phyloP scores from a whole-genome alignment of 176 grass and related monocot species.

The Musa beccarii region DNA sequence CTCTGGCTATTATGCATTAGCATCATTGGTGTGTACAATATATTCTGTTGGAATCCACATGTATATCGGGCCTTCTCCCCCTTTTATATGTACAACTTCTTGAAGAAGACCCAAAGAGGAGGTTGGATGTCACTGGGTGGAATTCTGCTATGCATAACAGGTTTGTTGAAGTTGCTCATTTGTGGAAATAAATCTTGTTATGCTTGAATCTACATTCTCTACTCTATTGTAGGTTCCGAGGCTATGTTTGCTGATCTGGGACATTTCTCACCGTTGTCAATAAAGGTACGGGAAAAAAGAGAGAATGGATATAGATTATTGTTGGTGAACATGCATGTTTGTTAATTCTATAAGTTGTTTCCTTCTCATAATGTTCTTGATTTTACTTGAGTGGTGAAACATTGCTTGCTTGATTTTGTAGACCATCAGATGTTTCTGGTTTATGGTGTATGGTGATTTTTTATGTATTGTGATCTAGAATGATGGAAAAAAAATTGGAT shows the following conservation, averaged over 20 bases:
- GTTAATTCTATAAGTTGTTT: background rate
- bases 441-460: too few species aligned
- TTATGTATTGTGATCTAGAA: too few species aligned
- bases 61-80: constrained; percentile 73
- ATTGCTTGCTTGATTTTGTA: background rate
- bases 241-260: constrained; percentile 95
- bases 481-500: too few species aligned
- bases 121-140: constrained; percentile 93
- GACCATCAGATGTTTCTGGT: background rate
- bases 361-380: background rate
- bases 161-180: constrained; percentile 27
- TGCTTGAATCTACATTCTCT: background rate
- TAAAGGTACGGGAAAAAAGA: constrained; percentile 35
- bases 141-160: constrained; percentile 88
- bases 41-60: constrained; percentile 67
- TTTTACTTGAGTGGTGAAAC: background rate
- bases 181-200: background rate
- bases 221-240: constrained; percentile 60
- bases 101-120: constrained; percentile 66
- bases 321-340: background rate
- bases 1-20: constrained; percentile 83
- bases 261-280: constrained; percentile 80
- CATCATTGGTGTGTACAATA: constrained; percentile 73
- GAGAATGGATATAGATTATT: background rate
- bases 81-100: constrained; percentile 62